Evolutionary conservation across 345 rosid species (phyloP).

Genomic region (Clausena lansium): DNA sequence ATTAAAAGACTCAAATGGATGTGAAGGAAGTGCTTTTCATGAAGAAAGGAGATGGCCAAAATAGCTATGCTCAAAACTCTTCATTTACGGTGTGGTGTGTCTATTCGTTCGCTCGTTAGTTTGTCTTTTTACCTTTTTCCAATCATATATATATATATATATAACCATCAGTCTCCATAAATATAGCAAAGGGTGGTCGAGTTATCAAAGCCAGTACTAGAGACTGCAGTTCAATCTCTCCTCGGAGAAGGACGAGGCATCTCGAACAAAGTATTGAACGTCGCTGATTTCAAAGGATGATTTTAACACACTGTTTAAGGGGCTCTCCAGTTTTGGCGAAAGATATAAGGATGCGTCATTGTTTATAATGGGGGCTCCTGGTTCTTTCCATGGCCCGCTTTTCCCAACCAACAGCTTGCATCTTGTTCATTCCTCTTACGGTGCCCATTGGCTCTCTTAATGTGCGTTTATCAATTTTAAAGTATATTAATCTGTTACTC

Average conservation of each 20-base stretch:
- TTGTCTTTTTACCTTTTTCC: neutral
- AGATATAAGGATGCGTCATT: neutral
- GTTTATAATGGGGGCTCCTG: slow-evolving; percentile 22
- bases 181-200: slow-evolving; percentile 18
- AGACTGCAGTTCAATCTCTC: slow-evolving; percentile 2
- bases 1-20: slow-evolving; percentile 2
- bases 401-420: slow-evolving; percentile 18
- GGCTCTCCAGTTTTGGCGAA: neutral
- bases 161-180: neutral
- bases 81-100: slow-evolving; percentile 7
- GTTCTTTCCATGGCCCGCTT: slow-evolving; percentile 27
- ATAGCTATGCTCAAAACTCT: slow-evolving; percentile 14
- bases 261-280: neutral
- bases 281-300: slow-evolving; percentile 34
- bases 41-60: no score
- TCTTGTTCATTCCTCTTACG: slow-evolving; percentile 23
- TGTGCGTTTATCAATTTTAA: no score
- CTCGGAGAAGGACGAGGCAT: slow-evolving; percentile 2
- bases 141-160: no score
- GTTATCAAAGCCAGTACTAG: slow-evolving; percentile 16
- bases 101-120: no score
- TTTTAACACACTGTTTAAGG: slow-evolving; percentile 28
- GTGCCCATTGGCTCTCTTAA: slow-evolving; percentile 40
- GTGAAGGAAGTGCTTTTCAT: slow-evolving; percentile 24
- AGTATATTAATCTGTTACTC: no score